Evolutionary conservation across 192 early-diverging fungal genomes (phyloP).

Genomic region (Entomortierella chlamydospora): DNA sequence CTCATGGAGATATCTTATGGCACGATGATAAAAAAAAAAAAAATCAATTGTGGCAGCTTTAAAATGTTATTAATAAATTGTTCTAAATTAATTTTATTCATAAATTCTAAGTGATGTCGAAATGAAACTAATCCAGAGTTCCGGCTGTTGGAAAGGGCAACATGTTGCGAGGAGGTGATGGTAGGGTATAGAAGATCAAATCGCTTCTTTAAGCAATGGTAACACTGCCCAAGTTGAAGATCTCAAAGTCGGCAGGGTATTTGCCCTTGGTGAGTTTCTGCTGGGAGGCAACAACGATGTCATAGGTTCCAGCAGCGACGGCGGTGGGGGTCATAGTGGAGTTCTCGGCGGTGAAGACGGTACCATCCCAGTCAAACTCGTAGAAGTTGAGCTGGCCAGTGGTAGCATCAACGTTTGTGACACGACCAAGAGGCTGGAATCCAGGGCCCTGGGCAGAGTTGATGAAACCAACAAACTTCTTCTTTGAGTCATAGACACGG

Average conservation of each 20-base stretch:
- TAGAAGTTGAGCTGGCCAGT: conserved; percentile 10
- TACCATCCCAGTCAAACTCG: conserved; percentile 25
- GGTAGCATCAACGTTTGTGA: not conserved
- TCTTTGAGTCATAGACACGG: conserved; percentile 14
- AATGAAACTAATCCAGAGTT: no score
- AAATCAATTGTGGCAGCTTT: no score
- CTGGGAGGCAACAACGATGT: conserved; percentile 27
- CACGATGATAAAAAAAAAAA: no score
- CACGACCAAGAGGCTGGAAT: not conserved
- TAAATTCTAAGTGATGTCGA: no score
- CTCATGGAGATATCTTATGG: no score
- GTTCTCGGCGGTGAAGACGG: conserved; percentile 14
- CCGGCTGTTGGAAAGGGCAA: no score
- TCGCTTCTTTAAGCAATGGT: conserved; percentile 14
- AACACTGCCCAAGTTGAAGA: conserved; percentile 23
- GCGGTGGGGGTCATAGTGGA: not conserved
- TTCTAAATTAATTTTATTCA: no score
- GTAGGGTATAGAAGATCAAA: not conserved
- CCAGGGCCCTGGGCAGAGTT: not conserved
- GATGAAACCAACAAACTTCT: not conserved
- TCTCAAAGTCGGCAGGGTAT: conserved; percentile 39
- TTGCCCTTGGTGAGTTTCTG: conserved; percentile 34
- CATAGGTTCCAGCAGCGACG: conserved; percentile 23
- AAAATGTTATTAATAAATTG: no score
- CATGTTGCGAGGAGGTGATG: not conserved